Base-by-base conservation (phyloP, 768 basidiomycete species). In the Termitomyces sp. region DNA sequence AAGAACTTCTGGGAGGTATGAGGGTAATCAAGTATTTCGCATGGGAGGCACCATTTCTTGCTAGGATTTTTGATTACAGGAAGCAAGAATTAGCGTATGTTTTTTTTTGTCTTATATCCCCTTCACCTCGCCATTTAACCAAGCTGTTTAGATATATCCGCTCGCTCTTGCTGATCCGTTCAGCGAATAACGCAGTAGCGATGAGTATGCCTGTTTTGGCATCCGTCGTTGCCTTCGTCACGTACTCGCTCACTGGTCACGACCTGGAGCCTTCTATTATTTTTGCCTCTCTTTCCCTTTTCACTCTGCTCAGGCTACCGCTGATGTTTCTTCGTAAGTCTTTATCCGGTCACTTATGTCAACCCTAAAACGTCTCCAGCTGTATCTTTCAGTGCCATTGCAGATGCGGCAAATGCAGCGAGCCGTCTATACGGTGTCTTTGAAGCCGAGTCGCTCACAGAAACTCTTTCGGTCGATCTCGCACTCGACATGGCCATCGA, bases 11-110 rank as follows among this genome's bases (percentile, higher is more conserved):
- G 0, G 85, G 87, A 14, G 90, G 91, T 1, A 94, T 97, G 84
- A 88, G 91, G 61, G 82, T 96, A 59, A 90, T 97, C 79, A 97
- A 97, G 70, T 87, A 88, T 69, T 95, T 95, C 70, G 86, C 89
- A 5, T 94, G 92, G 92, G 92, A 94, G 65, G 64, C 71, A 1
- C 91, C 94, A 0, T 95, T 92, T 70, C 77, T 96, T 24, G 74
- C 83, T 16, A 83, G 87, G 46, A 80, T 97, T 27, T 78, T 80
- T 31, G 81, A 80, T 42, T 89, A 88, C 65, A 79, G 95, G 53
- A 74, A 73, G 49, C 79, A 80, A 50, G 94, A 96, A 70, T 84
- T 93, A 72, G 69, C 64, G 80, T 89, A 78, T 42, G 79, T 64
- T 18, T 16, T 18, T 64, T 18, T 16, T 18, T 24, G 14, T 8